These are phyloP conservation scores for Rubia balearica DNA, from an alignment of 305 asterid genomes.

Conservation along the genomic window DNA sequence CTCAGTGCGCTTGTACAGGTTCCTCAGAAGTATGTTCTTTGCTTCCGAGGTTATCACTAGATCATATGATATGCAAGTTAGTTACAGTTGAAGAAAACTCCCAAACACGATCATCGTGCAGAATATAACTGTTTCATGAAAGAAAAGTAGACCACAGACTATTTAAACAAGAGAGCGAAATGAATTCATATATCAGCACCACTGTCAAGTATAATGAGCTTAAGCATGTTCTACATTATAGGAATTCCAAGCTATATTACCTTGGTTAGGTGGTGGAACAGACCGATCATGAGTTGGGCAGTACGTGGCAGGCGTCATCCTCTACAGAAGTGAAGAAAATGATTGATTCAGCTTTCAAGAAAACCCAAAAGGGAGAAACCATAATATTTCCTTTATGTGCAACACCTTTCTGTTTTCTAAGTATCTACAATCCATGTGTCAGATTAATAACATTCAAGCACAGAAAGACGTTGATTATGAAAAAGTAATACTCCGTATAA, in stretches of 20 bases:
- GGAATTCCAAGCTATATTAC: conserved; percentile 25
- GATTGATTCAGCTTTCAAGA: conserved; percentile 8
- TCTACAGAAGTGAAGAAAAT: conserved; percentile 34
- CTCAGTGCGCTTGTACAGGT: conserved; percentile 58
- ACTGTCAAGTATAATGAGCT: not conserved
- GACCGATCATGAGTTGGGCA: conserved; percentile 73
- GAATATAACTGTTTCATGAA: not conserved
- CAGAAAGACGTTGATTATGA: not conserved
- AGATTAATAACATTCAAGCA: conserved; percentile 8
- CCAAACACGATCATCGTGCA: not conserved
- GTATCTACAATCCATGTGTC: not conserved
- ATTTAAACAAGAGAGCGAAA: not conserved
- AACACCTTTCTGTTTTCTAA: not conserved
- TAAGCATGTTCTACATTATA: not conserved
- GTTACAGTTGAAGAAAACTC: not conserved
- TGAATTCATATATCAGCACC: not conserved
- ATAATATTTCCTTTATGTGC: not conserved
- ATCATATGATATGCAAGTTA: conserved; percentile 7
- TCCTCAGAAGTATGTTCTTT: conserved; percentile 59
- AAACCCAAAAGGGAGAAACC: not conserved
- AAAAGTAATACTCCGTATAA: not conserved
- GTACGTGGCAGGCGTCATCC: conserved; percentile 56
- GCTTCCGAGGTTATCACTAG: conserved; percentile 60
- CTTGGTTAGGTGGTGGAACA: conserved; percentile 78
- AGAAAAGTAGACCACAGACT: not conserved